phyloP scores from a whole-genome alignment of 768 basidiomycete genomes.

The Termitomyces heimii region DNA sequence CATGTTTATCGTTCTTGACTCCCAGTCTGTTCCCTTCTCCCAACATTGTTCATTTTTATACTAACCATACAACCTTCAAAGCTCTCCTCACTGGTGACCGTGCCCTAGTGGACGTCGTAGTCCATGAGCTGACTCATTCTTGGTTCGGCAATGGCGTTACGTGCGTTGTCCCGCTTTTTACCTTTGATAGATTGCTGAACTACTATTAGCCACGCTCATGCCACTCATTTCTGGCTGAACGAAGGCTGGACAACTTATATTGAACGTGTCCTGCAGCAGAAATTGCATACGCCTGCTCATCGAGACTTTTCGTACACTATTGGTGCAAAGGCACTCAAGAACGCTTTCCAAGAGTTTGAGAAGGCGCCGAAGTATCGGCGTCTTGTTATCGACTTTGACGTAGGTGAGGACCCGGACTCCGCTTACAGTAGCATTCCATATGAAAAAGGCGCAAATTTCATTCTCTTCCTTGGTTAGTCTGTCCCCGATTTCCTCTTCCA shows the following conservation, averaged over 20 bases:
- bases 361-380: constrained; percentile 70
- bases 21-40: constrained; percentile 49
- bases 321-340: constrained; percentile 65
- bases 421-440: constrained; percentile 76
- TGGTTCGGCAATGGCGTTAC: constrained; percentile 94
- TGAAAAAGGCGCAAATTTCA: constrained; percentile 85
- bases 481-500: background rate
- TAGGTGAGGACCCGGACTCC: constrained; percentile 73
- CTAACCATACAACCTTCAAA: constrained; percentile 14
- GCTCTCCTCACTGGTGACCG: constrained; percentile 87
- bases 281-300: constrained; percentile 65
- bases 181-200: background rate
- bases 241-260: constrained; percentile 95
- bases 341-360: constrained; percentile 58
- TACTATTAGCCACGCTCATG: constrained; percentile 52
- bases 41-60: background rate
- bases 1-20: constrained; percentile 83
- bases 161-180: constrained; percentile 25
- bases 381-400: constrained; percentile 68
- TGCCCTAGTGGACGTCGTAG: constrained; percentile 81
- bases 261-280: constrained; percentile 72
- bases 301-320: constrained; percentile 79
- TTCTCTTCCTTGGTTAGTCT: constrained; percentile 70
- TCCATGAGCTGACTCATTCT: constrained; percentile 82
- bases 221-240: constrained; percentile 84